phyloP scores from a whole-genome alignment of 768 basidiomycete genomes.

The Boletus pseudopeckii region DNA sequence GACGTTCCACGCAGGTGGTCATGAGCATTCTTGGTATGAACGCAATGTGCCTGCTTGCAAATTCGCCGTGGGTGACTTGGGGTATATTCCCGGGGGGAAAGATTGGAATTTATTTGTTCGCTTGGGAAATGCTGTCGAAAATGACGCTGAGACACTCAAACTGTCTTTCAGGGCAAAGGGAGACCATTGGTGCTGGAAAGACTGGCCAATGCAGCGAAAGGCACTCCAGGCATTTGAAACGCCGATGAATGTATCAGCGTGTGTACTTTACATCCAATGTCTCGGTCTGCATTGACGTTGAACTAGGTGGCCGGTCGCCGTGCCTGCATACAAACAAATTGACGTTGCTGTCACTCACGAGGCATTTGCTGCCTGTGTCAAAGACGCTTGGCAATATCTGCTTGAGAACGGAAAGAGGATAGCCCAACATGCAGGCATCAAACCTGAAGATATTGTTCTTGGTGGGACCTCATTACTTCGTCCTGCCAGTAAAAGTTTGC shows the following conservation, averaged over 20 bases:
- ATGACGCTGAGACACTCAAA: constrained; percentile 24
- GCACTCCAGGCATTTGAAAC: constrained; percentile 35
- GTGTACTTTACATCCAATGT: constrained; percentile 14
- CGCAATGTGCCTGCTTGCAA: constrained; percentile 39
- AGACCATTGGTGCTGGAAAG: constrained; percentile 39
- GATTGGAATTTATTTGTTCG: constrained; percentile 39
- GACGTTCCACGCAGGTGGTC: constrained; percentile 33
- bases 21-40: constrained; percentile 41
- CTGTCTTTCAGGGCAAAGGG: constrained; percentile 26
- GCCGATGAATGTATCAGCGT: constrained; percentile 32
- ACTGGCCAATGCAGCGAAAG: constrained; percentile 26
- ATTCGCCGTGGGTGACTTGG: constrained; percentile 43
- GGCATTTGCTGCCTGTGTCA: constrained; percentile 21
- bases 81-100: constrained; percentile 37
- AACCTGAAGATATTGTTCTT: constrained; percentile 41
- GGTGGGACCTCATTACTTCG: constrained; percentile 25
- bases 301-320: constrained; percentile 45
- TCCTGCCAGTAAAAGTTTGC: background rate
- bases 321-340: constrained; percentile 36
- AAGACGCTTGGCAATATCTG: constrained; percentile 40
- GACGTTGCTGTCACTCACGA: constrained; percentile 40
- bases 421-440: constrained; percentile 31
- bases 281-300: background rate
- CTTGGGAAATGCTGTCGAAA: constrained; percentile 38
- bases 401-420: constrained; percentile 32